Conservation (phyloP, 345 rosid genomes). For the Linum tenue region DNA sequence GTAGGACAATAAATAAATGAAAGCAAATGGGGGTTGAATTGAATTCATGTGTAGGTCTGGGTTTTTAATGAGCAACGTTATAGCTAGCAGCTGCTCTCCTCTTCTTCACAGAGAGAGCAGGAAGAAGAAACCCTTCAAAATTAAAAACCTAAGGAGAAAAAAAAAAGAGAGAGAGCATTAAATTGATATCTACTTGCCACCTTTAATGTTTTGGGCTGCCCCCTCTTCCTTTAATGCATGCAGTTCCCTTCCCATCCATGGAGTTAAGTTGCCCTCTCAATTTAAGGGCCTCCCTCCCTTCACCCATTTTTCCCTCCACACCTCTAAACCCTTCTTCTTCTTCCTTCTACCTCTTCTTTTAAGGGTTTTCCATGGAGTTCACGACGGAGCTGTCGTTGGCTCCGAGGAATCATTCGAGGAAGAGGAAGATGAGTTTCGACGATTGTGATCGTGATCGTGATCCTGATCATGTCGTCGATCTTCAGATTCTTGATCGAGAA, state of each 20-base stretch:
- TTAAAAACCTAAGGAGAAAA: too few species aligned
- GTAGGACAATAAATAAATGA: too few species aligned
- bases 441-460: not conserved
- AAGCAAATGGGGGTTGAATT: too few species aligned
- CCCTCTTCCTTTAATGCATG: not conserved
- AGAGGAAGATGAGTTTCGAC: conserved; percentile 25
- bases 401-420: conserved; percentile 18
- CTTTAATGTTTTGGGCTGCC: not conserved
- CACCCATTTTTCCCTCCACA: not conserved
- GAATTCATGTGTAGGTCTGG: too few species aligned
- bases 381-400: conserved; percentile 37
- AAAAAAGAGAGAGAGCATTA: too few species aligned
- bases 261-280: not conserved
- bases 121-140: too few species aligned
- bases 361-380: conserved; percentile 19
- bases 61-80: too few species aligned
- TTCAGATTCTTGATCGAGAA: not conserved
- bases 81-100: too few species aligned
- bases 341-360: not conserved
- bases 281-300: not conserved
- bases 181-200: not conserved
- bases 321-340: not conserved
- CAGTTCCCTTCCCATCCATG: not conserved
- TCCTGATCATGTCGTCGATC: too few species aligned
- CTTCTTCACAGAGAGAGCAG: too few species aligned